Evolutionary conservation across 768 basidiomycete genomes (phyloP).

Genomic region (Lyophyllum shimeji): DNA sequence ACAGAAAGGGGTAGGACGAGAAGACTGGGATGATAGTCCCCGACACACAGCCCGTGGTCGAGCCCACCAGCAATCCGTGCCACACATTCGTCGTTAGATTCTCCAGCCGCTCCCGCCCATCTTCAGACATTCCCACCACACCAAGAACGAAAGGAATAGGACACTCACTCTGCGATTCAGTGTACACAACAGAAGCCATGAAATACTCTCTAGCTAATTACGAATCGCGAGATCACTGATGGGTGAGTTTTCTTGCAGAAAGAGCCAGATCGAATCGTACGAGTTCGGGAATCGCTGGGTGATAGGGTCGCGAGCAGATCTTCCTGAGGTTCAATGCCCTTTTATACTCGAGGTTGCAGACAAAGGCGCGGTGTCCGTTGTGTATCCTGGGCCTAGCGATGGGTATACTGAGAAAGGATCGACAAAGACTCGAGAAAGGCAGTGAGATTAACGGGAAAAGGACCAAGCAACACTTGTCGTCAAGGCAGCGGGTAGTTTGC

Average conservation of each 20-base stretch:
- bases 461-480: not conserved
- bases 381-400: not conserved
- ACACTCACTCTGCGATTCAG: conserved; percentile 12
- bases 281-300: not conserved
- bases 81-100: no score
- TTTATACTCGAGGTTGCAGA: not conserved
- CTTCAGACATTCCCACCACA: no score
- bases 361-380: not conserved
- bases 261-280: conserved; percentile 1
- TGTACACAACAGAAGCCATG: conserved; percentile 14
- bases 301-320: not conserved
- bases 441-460: not conserved
- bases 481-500: not conserved
- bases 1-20: not conserved
- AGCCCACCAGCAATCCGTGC: not conserved
- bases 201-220: not conserved
- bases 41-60: not conserved
- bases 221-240: not conserved
- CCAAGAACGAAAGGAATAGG: not conserved
- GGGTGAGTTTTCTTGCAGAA: not conserved
- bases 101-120: no score
- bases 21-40: not conserved
- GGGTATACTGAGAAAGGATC: not conserved
- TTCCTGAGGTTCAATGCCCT: not conserved
- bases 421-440: not conserved